These are phyloP conservation scores for Podaxis carcinomalis DNA, from an alignment of 768 basidiomycete species.

Conservation along the genomic window DNA sequence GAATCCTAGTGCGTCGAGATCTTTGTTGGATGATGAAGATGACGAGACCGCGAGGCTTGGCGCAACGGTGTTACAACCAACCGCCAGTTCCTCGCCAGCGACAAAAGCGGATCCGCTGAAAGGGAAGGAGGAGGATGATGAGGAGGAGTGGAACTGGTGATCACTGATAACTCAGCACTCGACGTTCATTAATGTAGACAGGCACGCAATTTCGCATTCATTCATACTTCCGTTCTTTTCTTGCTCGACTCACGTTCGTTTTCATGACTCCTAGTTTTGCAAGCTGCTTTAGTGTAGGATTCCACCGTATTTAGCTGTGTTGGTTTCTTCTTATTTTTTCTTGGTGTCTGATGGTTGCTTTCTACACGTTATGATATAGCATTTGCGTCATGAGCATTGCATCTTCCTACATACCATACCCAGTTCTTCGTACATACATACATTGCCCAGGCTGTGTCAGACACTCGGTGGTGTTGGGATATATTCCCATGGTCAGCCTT, in stretches of 20 bases:
- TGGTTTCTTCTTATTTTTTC: background rate
- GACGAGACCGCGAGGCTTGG: conserved; percentile 19
- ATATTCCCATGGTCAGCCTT: no score
- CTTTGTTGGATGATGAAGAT: conserved; percentile 18
- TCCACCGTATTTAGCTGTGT: background rate
- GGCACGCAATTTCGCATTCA: background rate
- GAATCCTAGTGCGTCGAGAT: conserved; percentile 17
- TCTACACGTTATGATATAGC: background rate
- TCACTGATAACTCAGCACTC: background rate
- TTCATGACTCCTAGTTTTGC: background rate
- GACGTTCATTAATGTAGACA: background rate
- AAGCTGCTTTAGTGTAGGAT: background rate
- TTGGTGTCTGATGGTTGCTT: background rate
- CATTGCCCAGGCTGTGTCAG: no score
- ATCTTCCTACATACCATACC: background rate
- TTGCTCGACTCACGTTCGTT: background rate
- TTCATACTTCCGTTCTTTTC: background rate
- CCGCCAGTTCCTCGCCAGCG: conserved; percentile 10
- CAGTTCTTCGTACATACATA: background rate
- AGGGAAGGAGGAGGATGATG: conserved; percentile 25
- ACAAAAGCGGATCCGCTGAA: background rate
- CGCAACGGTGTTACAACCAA: conserved; percentile 19
- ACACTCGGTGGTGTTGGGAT: no score
- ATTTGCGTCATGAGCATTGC: background rate
- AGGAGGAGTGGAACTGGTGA: conserved; percentile 60